Evolutionary conservation across 306 rosid species (phyloP).

Genomic region (Myrica gale): DNA sequence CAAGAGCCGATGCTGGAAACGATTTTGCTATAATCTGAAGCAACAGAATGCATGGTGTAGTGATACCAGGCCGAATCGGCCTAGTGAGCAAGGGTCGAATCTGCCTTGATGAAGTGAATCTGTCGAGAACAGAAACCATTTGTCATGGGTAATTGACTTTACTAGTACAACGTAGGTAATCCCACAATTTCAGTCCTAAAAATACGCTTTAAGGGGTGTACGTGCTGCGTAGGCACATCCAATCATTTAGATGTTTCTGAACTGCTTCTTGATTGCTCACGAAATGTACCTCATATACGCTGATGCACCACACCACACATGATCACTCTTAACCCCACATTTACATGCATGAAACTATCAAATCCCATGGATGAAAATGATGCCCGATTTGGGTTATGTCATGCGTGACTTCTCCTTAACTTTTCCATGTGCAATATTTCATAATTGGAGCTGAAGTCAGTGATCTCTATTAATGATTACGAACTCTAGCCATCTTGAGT

Average conservation of each 20-base stretch:
- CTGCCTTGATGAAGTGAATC: neutral
- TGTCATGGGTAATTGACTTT: too few species aligned
- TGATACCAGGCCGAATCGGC: neutral
- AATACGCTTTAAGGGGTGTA: too few species aligned
- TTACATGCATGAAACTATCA: constrained; percentile 19
- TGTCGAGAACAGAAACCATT: neutral
- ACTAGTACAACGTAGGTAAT: too few species aligned
- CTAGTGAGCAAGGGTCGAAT: neutral
- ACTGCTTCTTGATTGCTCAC: too few species aligned
- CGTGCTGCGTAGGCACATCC: too few species aligned
- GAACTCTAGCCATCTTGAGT: constrained; percentile 22
- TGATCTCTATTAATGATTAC: constrained; percentile 28
- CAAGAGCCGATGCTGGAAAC: neutral
- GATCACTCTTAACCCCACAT: too few species aligned
- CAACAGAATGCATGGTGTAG: neutral
- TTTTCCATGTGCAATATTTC: constrained; percentile 32
- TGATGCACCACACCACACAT: too few species aligned
- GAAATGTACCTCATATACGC: too few species aligned
- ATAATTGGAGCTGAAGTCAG: constrained; percentile 27
- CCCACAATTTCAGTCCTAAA: too few species aligned
- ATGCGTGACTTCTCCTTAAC: constrained; percentile 10
- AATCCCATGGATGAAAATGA: constrained; percentile 31
- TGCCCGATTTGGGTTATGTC: constrained; percentile 36
- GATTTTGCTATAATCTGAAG: neutral
- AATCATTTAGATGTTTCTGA: too few species aligned